Percentiles rank a stretch among this genome's conserved stretches.
phyloP scores from a whole-genome alignment of 225 moss, liverwort and hornwort genomes.

The Climacium dendroides region DNA sequence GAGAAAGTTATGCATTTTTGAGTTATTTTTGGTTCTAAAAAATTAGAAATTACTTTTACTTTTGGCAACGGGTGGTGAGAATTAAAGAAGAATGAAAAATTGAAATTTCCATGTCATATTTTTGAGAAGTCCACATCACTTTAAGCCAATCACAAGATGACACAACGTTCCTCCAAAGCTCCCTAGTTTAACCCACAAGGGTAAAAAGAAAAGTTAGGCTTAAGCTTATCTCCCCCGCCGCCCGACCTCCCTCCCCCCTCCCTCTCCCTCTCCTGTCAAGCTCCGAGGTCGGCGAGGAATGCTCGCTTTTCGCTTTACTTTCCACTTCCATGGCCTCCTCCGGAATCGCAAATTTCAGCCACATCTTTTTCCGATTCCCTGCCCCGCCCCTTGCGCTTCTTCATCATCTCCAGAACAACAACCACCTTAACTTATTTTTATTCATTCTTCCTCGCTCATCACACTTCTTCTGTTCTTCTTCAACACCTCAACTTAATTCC shows the following conservation, averaged over 20 bases:
- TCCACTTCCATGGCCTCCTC: background rate
- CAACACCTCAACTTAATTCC: background rate
- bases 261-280: background rate
- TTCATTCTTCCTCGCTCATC: too few species aligned
- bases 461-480: background rate
- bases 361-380: background rate
- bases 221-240: background rate
- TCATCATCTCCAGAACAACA: background rate
- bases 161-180: too few species aligned
- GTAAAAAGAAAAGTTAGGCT: background rate
- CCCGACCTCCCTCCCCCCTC: background rate
- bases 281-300: background rate
- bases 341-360: background rate
- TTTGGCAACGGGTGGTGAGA: too few species aligned
- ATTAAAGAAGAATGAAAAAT: too few species aligned
- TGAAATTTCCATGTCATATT: too few species aligned
- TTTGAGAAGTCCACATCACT: too few species aligned
- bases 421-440: background rate
- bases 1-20: too few species aligned
- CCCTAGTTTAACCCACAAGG: too few species aligned
- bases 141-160: too few species aligned
- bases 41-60: too few species aligned
- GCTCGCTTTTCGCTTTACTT: background rate
- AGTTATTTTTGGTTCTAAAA: too few species aligned
- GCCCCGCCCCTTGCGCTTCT: background rate